These are phyloP conservation scores for Voacanga thouarsii DNA, from an alignment of 257 asterid genomes.

Conservation along the genomic window DNA sequence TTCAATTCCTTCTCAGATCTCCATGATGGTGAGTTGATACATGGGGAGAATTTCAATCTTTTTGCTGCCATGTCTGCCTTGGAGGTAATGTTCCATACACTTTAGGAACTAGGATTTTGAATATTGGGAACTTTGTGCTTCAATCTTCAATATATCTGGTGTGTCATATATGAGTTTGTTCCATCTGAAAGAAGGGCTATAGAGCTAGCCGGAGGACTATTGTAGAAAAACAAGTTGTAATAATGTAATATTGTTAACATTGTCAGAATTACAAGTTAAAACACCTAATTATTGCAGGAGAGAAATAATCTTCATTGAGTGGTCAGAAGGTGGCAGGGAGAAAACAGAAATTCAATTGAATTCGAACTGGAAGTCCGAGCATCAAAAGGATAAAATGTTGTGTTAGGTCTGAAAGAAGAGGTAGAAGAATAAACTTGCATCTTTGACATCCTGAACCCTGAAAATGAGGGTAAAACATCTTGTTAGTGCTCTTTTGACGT, in stretches of 20 bases:
- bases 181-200: background rate
- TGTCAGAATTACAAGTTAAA: background rate
- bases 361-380: background rate
- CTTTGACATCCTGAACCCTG: background rate
- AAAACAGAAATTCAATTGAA: background rate
- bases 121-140: background rate
- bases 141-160: background rate
- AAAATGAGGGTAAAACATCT: background rate
- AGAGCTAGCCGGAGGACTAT: background rate
- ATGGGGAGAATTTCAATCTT: constrained; percentile 81
- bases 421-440: background rate
- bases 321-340: background rate
- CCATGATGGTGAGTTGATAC: constrained; percentile 78
- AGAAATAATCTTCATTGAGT: background rate
- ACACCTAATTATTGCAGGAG: background rate
- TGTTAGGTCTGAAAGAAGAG: background rate
- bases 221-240: background rate
- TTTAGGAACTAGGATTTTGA: background rate
- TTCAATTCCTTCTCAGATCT: constrained; percentile 53
- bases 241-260: background rate
- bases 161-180: background rate
- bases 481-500: background rate
- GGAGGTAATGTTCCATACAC: constrained; percentile 60
- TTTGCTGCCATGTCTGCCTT: constrained; percentile 99
- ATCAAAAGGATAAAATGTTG: background rate